Percentiles rank a stretch among this genome's conserved stretches.
Conservation (phyloP, 164 flowering plant genomes). For the Vitis riparia region DNA sequence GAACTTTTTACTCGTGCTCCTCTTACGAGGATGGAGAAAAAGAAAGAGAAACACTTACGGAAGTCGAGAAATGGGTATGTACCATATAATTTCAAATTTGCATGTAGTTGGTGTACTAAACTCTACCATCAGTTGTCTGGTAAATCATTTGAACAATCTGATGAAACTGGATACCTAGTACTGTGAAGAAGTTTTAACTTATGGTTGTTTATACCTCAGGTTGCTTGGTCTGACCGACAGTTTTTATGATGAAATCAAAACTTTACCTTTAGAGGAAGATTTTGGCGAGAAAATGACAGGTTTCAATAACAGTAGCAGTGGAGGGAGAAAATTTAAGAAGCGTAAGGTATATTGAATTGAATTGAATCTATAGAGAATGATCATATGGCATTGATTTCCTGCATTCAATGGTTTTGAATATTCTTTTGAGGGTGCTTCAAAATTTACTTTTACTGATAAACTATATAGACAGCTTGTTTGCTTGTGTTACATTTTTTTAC, state of each 20-base stretch:
- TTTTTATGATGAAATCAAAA: conserved; percentile 68
- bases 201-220: conserved; percentile 31
- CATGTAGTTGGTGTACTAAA: conserved; percentile 1
- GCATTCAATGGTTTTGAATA: background rate
- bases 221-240: conserved; percentile 67
- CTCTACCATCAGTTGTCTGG: background rate
- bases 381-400: background rate
- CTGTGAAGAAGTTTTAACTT: background rate
- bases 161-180: background rate
- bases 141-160: background rate
- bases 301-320: conserved; percentile 23
- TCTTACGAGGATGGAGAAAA: conserved; percentile 66
- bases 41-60: conserved; percentile 62
- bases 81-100: background rate
- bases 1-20: conserved; percentile 83
- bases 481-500: background rate
- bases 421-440: background rate
- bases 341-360: conserved; percentile 55
- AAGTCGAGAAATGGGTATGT: conserved; percentile 81
- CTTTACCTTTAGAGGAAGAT: conserved; percentile 52
- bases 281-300: conserved; percentile 21
- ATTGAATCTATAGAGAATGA: background rate
- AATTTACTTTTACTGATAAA: background rate
- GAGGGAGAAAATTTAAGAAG: conserved; percentile 48
- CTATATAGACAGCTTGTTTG: background rate